phyloP scores from a whole-genome alignment of 73 alveolate genomes.

The Paramecium octaurelia region DNA sequence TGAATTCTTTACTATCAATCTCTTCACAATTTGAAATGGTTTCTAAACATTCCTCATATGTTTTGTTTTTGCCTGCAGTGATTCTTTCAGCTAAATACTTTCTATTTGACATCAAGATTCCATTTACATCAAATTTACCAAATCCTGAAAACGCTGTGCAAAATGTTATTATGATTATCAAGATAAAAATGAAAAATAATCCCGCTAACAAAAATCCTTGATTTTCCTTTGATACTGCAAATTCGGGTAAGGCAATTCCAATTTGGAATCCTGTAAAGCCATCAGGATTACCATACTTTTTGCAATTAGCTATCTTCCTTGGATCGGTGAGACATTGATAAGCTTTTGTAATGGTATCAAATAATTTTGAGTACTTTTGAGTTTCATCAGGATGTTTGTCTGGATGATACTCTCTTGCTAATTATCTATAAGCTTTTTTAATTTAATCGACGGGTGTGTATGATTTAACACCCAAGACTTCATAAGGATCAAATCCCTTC shows the following conservation, averaged over 20 bases:
- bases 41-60: background rate
- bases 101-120: background rate
- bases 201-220: background rate
- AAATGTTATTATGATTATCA: background rate
- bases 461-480: background rate
- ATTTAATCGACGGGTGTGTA: background rate
- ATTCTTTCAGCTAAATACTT: background rate
- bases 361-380: background rate
- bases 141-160: background rate
- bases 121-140: background rate
- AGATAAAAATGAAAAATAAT: background rate
- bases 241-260: constrained; percentile 39
- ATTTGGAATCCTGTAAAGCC: background rate
- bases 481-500: constrained; percentile 52
- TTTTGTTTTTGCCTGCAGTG: background rate
- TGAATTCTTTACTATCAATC: background rate
- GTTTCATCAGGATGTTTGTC: constrained; percentile 31
- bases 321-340: constrained; percentile 45
- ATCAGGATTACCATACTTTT: constrained; percentile 49
- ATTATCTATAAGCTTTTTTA: constrained; percentile 17
- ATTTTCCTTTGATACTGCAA: constrained; percentile 2
- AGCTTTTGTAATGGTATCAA: background rate
- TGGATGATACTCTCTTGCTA: constrained; percentile 22
- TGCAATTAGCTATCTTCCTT: constrained; percentile 20
- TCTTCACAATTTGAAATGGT: constrained; percentile 16